phyloP scores from a whole-genome alignment of 2,329 filamentous ascomycete species.

The Ophiostoma tasmaniense region DNA sequence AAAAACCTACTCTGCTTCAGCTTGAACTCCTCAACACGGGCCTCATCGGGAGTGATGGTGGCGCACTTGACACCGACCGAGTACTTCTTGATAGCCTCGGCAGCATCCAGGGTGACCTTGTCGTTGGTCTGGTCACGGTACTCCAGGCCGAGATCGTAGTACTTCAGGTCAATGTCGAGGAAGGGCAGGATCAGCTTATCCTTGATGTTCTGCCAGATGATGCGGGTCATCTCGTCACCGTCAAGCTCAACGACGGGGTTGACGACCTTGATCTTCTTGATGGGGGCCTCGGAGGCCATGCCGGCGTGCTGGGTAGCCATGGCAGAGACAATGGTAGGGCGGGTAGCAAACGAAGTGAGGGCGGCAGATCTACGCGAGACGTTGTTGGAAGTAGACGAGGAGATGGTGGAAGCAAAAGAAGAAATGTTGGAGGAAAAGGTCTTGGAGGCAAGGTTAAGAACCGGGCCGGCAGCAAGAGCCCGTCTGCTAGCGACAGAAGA shows the following conservation, averaged over 20 bases:
- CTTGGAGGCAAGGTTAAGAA: slow-evolving; percentile 18
- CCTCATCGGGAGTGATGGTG: slow-evolving; percentile 97
- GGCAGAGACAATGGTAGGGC: slow-evolving; percentile 25
- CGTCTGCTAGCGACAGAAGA: slow-evolving; percentile 18
- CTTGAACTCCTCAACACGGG: slow-evolving; percentile 93
- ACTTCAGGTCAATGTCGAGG: slow-evolving; percentile 96
- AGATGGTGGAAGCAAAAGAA: slow-evolving; percentile 13
- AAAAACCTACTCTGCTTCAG: slow-evolving; percentile 79
- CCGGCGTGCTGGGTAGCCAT: slow-evolving; percentile 38
- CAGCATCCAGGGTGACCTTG: slow-evolving; percentile 88
- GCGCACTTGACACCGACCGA: slow-evolving; percentile 98
- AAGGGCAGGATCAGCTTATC: slow-evolving; percentile 97
- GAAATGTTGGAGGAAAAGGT: slow-evolving; percentile 15
- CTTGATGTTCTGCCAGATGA: slow-evolving; percentile 99
- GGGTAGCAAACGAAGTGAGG: slow-evolving; percentile 8
- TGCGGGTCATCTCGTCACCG: slow-evolving; percentile 91
- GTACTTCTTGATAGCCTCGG: slow-evolving; percentile 98
- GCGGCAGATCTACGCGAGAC: slow-evolving; percentile 11
- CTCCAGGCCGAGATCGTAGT: slow-evolving; percentile 87
- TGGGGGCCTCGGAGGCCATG: slow-evolving; percentile 17
- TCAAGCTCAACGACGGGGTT: slow-evolving; percentile 98
- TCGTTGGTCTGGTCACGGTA: slow-evolving; percentile 96
- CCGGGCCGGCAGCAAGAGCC: slow-evolving; percentile 17
- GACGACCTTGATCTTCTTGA: slow-evolving; percentile 95
- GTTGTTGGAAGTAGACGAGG: slow-evolving; percentile 11